Conservation (phyloP, 768 basidiomycete genomes). For the Mycena floridula region DNA sequence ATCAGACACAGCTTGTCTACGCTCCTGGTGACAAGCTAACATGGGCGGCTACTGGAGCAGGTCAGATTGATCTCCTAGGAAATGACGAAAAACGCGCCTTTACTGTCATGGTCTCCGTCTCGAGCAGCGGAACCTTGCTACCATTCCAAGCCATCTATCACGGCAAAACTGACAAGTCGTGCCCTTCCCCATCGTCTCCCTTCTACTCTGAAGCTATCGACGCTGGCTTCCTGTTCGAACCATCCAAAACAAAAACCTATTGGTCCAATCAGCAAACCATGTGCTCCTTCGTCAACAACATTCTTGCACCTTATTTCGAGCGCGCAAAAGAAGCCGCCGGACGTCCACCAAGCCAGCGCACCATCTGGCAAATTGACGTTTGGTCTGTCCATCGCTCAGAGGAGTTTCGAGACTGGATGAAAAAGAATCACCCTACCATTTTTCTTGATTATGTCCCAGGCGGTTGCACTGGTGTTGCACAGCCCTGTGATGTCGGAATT, state of each 20-base stretch:
- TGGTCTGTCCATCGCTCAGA: constrained; percentile 23
- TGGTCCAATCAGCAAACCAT: too few relatives aligned
- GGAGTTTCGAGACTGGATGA: constrained; percentile 21
- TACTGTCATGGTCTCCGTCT: constrained; percentile 27
- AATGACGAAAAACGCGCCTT: constrained; percentile 36
- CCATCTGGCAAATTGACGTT: constrained; percentile 21
- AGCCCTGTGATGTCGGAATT: constrained; percentile 30
- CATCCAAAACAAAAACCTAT: too few relatives aligned
- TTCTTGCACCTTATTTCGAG: constrained; percentile 17
- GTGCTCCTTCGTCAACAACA: too few relatives aligned
- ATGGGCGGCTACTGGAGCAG: constrained; percentile 20
- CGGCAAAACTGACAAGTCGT: constrained; percentile 19
- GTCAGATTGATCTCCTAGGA: constrained; percentile 29
- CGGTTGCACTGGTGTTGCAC: constrained; percentile 24
- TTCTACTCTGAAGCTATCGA: constrained; percentile 15
- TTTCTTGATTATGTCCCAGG: constrained; percentile 26
- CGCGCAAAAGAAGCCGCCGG: constrained; percentile 3
- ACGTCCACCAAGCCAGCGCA: constrained; percentile 12
- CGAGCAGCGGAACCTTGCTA: constrained; percentile 22
- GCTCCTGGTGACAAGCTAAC: constrained; percentile 20
- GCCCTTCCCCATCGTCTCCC: constrained; percentile 11
- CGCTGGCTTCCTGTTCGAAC: constrained; percentile 17
- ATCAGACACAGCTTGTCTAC: constrained; percentile 29
- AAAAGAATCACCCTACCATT: constrained; percentile 17
- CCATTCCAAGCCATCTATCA: constrained; percentile 32